A percentile compares a stretch with the other conserved stretches of the same genome.
These are phyloP conservation scores for Auricularia sp. DNA, from an alignment of 768 basidiomycete genomes.

Conservation along the genomic window DNA sequence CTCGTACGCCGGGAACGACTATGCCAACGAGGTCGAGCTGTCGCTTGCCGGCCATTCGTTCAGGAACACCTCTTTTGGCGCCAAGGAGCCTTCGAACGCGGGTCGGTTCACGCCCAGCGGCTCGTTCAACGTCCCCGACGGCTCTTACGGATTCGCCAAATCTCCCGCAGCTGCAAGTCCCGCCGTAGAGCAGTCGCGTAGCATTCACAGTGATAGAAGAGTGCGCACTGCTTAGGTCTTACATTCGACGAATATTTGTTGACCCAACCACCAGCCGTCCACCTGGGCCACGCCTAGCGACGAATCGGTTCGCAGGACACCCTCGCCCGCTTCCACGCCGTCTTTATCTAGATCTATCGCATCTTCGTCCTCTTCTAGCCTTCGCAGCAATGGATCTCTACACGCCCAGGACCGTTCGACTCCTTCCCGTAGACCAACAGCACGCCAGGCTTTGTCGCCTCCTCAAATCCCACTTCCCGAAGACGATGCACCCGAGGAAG, in stretches of 20 bases:
- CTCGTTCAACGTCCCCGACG: conserved; percentile 37
- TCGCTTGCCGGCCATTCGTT: conserved; percentile 51
- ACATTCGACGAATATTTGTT: background rate
- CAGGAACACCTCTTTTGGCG: conserved; percentile 7
- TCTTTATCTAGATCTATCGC: conserved; percentile 52
- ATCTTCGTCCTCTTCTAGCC: conserved; percentile 56
- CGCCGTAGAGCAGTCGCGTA: conserved; percentile 43
- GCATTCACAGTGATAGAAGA: conserved; percentile 51
- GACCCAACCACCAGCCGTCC: conserved; percentile 36
- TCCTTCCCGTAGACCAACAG: background rate
- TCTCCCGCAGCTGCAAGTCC: background rate
- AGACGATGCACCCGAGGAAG: background rate
- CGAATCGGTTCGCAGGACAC: conserved; percentile 44
- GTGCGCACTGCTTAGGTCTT: conserved; percentile 23
- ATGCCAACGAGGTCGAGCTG: conserved; percentile 28
- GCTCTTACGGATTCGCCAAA: conserved; percentile 16
- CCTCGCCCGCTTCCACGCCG: conserved; percentile 48
- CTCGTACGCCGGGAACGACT: conserved; percentile 39
- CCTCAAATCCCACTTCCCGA: background rate
- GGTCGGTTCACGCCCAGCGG: background rate
- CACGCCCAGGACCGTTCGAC: background rate
- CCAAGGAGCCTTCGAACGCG: conserved; percentile 1
- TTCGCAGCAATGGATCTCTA: conserved; percentile 16
- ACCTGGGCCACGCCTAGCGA: conserved; percentile 55
- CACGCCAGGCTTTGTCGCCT: background rate